Percentiles rank a stretch among this genome's conserved stretches.
phyloP scores from a whole-genome alignment of 2,329 filamentous ascomycete genomes.

The Paecilomyces fulvus region DNA sequence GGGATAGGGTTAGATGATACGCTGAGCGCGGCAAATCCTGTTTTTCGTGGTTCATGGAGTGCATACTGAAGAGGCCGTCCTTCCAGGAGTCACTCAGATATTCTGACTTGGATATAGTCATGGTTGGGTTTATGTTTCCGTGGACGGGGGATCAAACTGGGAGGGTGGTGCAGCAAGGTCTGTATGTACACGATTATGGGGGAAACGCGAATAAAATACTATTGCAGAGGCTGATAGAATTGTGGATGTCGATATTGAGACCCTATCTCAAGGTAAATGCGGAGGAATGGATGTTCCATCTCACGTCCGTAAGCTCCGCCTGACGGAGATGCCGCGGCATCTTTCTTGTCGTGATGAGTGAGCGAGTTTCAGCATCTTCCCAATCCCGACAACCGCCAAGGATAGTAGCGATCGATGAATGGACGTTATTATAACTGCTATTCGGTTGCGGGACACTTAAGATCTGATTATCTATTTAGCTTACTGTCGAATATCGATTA shows the following conservation, averaged over 20 bases:
- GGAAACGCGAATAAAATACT: not conserved
- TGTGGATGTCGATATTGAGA: not conserved
- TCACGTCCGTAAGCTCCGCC: not conserved
- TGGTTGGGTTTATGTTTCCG: not conserved
- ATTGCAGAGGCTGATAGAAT: not conserved
- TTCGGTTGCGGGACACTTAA: too few species aligned
- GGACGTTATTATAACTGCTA: too few species aligned
- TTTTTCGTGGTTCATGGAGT: not conserved
- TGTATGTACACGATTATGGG: not conserved
- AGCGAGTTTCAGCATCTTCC: not conserved
- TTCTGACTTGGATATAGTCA: not conserved
- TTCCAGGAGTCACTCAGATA: constrained; percentile 69
- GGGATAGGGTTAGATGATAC: constrained; percentile 5
- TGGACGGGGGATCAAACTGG: not conserved
- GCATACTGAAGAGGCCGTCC: constrained; percentile 74
- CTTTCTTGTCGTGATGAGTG: not conserved
- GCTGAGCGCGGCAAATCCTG: not conserved
- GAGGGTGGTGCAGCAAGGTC: not conserved
- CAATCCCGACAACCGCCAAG: not conserved
- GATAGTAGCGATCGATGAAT: too few species aligned
- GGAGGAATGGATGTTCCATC: not conserved
- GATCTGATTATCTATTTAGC: too few species aligned
- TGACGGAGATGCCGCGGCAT: not conserved
- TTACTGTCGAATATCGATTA: too few species aligned
- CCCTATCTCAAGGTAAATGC: not conserved